Evolutionary conservation across 1,139 yeast species (phyloP), one percentile per base, ranked within the genome.

Genomic region (Entelexis paramagnoliae): DNA sequence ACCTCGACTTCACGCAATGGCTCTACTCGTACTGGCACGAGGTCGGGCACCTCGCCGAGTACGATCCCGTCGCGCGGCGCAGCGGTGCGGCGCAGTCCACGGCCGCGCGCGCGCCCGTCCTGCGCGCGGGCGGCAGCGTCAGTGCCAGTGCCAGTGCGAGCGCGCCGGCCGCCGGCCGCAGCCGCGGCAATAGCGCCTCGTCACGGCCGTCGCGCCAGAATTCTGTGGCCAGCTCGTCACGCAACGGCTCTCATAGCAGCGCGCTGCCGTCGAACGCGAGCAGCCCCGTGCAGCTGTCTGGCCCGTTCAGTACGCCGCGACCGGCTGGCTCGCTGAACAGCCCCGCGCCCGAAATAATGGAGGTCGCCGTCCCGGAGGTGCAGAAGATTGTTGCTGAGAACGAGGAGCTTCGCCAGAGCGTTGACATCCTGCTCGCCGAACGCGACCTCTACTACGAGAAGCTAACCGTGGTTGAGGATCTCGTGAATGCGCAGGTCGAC

Each of bases 1-100:
- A 91, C 66, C 74, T 91, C 62, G 97, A 89, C 68, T 83, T 91
- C 62, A 71, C 91, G 58, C 98, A 91, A 68, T 93, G 96, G 96
- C 74, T 87, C 63, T 82, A 85, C 64, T 76, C 77, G 62, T 81
- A 74, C 62, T 91, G 96, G 96, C 73, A 75, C 59, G 50, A 83
- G 52, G 76, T 80, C 62, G 81, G 77, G 63, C 83, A 82, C 51
- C 82, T 85, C 55, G 74, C 75, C 26, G 74, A 68, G 4, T 87
- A 88, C 63, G 93, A 89, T 65, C 80, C 96, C 1, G 67, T 66
- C 16, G 64, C 76, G 1, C 70, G 86, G 58, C 44, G 51, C 51
- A n/a, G 38, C 32, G 41, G 42, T 2, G 48, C 42, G 11, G 24
- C 35, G 8, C 26, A 28, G 16, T 29, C n/a, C 5, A 4, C 45